These are phyloP conservation scores for Saxispiralis lemnorum DNA, from an alignment of 495 filamentous ascomycete genomes.

Conservation along the genomic window DNA sequence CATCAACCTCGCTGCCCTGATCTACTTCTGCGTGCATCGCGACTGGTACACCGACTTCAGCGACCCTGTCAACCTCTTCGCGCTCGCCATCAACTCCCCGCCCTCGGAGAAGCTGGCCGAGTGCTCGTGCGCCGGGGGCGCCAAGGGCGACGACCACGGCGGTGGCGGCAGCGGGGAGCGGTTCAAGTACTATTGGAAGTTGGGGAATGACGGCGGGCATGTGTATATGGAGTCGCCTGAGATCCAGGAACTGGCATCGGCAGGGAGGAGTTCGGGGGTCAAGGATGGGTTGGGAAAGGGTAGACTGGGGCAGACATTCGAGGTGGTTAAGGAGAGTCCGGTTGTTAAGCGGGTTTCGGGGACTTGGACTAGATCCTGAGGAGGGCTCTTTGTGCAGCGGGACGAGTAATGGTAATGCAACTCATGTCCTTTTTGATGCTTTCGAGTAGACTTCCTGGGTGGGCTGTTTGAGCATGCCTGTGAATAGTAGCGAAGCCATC, in stretches of 20 bases:
- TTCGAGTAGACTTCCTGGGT: too few relatives aligned
- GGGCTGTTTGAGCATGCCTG: too few relatives aligned
- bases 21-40: constrained; percentile 33
- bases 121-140: too few relatives aligned
- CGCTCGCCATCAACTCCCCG: constrained; percentile 51
- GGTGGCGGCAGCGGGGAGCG: constrained; percentile 5
- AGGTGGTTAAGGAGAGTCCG: too few relatives aligned
- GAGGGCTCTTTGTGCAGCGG: too few relatives aligned
- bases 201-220: constrained; percentile 6
- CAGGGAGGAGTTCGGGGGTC: neutral
- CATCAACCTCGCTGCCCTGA: constrained; percentile 43
- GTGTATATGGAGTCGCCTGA: constrained; percentile 8
- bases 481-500: too few relatives aligned
- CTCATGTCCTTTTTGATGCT: too few relatives aligned
- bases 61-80: constrained; percentile 55
- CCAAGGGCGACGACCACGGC: neutral
- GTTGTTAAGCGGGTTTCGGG: too few relatives aligned
- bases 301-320: too few relatives aligned
- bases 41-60: constrained; percentile 57
- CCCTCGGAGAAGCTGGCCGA: constrained; percentile 33
- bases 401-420: too few relatives aligned
- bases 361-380: too few relatives aligned
- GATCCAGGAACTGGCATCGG: neutral
- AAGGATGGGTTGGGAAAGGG: neutral
- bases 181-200: constrained; percentile 7